Percentiles rank a stretch among this genome's conserved stretches.
Evolutionary conservation across 331 rosid genomes (phyloP).

Genomic region (Saraca asoca): DNA sequence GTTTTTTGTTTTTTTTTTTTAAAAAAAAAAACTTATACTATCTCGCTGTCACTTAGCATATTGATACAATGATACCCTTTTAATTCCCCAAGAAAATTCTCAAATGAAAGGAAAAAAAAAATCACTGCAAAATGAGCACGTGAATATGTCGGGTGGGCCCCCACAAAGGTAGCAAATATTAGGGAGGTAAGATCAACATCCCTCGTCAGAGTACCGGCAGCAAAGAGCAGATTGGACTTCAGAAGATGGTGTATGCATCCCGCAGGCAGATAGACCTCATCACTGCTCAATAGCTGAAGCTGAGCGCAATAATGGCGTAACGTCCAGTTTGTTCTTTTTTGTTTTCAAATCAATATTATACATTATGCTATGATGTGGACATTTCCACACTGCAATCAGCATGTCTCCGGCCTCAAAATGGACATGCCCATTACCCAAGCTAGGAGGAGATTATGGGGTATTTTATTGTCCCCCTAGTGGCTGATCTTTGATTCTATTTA

Average conservation of each 20-base stretch:
- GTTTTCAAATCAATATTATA: not conserved
- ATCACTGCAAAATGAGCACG: conserved; percentile 40
- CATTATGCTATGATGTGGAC: conserved; percentile 34
- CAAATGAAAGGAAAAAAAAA: not conserved
- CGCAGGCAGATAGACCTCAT: conserved; percentile 7
- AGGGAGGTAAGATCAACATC: conserved; percentile 54
- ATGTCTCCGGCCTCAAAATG: conserved; percentile 15
- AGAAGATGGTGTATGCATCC: not conserved
- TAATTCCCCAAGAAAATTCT: too few species aligned
- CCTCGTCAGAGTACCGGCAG: conserved; percentile 35
- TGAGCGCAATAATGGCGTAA: not conserved
- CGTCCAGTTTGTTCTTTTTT: not conserved
- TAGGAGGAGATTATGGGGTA: too few species aligned
- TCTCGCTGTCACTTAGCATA: too few species aligned
- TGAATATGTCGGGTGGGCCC: conserved; percentile 56
- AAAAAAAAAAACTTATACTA: too few species aligned
- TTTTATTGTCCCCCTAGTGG: too few species aligned
- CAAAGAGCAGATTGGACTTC: conserved; percentile 14
- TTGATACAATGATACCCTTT: too few species aligned
- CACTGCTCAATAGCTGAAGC: not conserved
- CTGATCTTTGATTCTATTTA: too few species aligned
- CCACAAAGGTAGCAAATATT: not conserved
- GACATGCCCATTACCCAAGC: too few species aligned
- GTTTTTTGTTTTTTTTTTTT: too few species aligned
- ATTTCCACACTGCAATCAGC: conserved; percentile 34